Conservation (phyloP, 306 rosid species). For the Sesbania bispinosa region DNA sequence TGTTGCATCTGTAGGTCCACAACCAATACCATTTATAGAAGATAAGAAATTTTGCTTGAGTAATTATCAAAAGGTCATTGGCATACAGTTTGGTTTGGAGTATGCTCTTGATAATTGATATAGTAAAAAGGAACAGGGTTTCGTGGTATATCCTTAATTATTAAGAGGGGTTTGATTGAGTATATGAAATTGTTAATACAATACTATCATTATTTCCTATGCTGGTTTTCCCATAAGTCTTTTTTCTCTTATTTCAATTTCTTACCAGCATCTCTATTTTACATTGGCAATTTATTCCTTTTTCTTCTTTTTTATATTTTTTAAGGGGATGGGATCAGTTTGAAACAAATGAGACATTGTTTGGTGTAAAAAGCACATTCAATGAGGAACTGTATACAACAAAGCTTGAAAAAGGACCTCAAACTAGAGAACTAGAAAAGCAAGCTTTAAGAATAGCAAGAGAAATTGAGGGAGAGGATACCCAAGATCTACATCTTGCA, state of each 20-base stretch:
- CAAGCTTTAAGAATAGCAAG: slow-evolving; percentile 80
- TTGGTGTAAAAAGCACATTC: slow-evolving; percentile 94
- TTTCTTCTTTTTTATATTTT: neutral
- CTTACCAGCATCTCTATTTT: neutral
- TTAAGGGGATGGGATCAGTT: slow-evolving; percentile 92
- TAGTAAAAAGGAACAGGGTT: slow-evolving; percentile 1
- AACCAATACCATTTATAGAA: neutral
- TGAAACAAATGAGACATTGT: slow-evolving; percentile 74
- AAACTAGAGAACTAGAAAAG: slow-evolving; percentile 63
- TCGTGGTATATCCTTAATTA: slow-evolving; percentile 3
- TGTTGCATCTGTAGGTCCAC: neutral
- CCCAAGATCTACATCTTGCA: slow-evolving; percentile 86
- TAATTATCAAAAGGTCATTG: slow-evolving; percentile 11
- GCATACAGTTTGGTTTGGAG: neutral
- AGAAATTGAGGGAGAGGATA: slow-evolving; percentile 96
- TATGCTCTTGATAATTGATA: neutral
- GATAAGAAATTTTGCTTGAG: neutral
- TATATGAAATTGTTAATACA: slow-evolving; percentile 2
- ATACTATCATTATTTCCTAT: slow-evolving; percentile 2
- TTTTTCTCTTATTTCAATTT: slow-evolving; percentile 1
- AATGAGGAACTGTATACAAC: slow-evolving; percentile 90
- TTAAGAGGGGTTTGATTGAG: slow-evolving; percentile 22
- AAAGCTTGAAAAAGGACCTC: slow-evolving; percentile 89
- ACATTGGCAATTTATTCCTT: neutral
- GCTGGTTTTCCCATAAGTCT: neutral